Conservation (phyloP, 192 early-diverging fungal genomes). For the Podila verticillata region DNA sequence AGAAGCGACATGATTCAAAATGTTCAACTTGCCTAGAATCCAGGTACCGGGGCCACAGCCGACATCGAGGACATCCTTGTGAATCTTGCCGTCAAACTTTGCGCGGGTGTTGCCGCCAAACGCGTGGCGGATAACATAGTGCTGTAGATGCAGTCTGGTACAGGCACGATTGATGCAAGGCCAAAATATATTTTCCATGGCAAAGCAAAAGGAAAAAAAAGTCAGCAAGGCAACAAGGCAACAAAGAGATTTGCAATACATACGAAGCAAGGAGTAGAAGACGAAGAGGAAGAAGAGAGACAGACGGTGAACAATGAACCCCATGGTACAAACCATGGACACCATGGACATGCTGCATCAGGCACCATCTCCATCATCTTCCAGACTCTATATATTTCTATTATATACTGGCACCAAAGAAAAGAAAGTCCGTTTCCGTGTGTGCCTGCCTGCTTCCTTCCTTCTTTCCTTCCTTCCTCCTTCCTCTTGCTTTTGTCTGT, state of each 20-base stretch:
- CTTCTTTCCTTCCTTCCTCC: not conserved
- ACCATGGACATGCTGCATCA: no score
- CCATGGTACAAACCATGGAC: no score
- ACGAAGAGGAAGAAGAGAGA: no score
- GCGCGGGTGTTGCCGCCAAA: constrained; percentile 45
- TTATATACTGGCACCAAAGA: no score
- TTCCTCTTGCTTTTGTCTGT: not conserved
- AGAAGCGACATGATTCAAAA: no score
- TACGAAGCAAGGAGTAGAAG: no score
- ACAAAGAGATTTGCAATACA: no score
- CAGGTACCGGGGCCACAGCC: constrained; percentile 49
- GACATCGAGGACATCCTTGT: constrained; percentile 49
- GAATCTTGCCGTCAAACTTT: constrained; percentile 46
- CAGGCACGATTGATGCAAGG: not conserved
- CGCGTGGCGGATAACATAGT: constrained; percentile 44
- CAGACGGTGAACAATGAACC: no score
- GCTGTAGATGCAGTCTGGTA: constrained; percentile 40
- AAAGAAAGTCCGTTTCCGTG: no score
- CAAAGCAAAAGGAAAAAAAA: not conserved
- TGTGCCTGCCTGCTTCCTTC: not conserved
- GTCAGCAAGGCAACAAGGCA: no score
- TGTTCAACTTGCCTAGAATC: constrained; percentile 40
- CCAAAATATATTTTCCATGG: not conserved
- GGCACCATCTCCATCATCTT: no score
- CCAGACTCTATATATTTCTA: not conserved